phyloP scores from a whole-genome alignment of 2,329 filamentous ascomycete genomes.

The Ophiostoma angusticollis region DNA sequence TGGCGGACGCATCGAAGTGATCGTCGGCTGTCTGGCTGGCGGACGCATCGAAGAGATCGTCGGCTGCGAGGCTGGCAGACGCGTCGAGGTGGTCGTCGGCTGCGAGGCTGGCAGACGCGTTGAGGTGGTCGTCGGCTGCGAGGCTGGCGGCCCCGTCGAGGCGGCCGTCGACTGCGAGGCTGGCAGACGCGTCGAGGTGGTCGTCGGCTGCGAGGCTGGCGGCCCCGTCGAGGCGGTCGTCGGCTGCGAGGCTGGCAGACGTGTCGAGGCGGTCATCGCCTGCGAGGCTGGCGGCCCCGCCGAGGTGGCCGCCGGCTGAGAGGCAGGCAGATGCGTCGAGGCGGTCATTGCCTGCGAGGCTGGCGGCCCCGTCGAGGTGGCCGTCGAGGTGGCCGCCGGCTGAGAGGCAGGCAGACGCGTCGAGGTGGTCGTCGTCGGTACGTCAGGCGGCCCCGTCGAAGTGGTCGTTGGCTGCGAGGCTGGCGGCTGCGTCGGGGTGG shows the following conservation, averaged over 20 bases:
- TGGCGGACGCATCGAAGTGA: constrained; percentile 59
- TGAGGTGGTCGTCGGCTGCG: constrained; percentile 65
- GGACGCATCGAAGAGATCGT: constrained; percentile 67
- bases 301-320: constrained; percentile 65
- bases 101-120: constrained; percentile 57
- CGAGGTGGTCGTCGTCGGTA: constrained; percentile 65
- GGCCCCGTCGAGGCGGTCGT: constrained; percentile 68
- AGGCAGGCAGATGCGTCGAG: constrained; percentile 54
- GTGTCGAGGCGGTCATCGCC: constrained; percentile 64
- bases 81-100: constrained; percentile 64
- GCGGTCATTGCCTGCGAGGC: constrained; percentile 66
- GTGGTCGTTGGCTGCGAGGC: constrained; percentile 66
- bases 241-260: constrained; percentile 55
- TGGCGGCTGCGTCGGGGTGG: constrained; percentile 62
- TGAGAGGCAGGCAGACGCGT: constrained; percentile 57
- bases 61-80: constrained; percentile 55
- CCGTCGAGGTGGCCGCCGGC: constrained; percentile 64
- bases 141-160: constrained; percentile 61
- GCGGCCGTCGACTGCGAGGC: constrained; percentile 66
- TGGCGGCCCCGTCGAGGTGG: too few species aligned
- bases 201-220: constrained; percentile 60
- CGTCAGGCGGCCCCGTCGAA: constrained; percentile 54
- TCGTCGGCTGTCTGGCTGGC: constrained; percentile 50
- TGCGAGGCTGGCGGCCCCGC: constrained; percentile 62
- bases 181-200: constrained; percentile 56